Conservation (phyloP, 78 protist species). For the Pigoraptor vietnamica region DNA sequence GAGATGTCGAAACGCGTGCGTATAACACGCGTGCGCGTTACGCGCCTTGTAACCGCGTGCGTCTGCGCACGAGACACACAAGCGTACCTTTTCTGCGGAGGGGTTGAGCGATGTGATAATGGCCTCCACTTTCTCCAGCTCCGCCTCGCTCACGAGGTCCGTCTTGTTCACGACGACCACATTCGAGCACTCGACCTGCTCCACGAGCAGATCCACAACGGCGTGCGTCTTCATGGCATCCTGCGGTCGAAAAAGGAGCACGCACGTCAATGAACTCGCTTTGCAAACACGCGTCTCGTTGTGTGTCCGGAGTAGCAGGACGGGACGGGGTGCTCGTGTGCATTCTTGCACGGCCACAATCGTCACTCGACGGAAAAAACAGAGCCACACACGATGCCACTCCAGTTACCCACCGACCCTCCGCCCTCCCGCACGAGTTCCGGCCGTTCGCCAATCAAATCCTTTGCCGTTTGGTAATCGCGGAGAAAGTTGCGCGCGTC, state of each 20-base stretch:
- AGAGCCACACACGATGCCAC: no score
- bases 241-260: no score
- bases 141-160: neutral
- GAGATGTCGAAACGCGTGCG: neutral
- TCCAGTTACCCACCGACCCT: neutral
- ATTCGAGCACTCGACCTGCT: conserved; percentile 88
- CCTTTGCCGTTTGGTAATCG: neutral
- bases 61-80: no score
- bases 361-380: no score
- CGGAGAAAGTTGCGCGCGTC: conserved; percentile 27
- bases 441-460: neutral
- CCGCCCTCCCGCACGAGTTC: neutral
- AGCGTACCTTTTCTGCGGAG: conserved; percentile 23
- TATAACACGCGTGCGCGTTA: no score
- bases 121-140: neutral
- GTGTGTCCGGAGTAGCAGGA: no score
- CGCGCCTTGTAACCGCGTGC: no score
- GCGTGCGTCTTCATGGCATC: conserved; percentile 40
- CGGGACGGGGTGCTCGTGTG: no score
- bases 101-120: conserved; percentile 20
- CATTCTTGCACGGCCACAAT: no score
- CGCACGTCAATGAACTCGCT: no score
- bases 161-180: conserved; percentile 81
- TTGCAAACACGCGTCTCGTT: no score
- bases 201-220: conserved; percentile 63